These are phyloP conservation scores for Zanthoxylum bungeanum DNA, from an alignment of 345 rosid genomes.

Conservation along the genomic window DNA sequence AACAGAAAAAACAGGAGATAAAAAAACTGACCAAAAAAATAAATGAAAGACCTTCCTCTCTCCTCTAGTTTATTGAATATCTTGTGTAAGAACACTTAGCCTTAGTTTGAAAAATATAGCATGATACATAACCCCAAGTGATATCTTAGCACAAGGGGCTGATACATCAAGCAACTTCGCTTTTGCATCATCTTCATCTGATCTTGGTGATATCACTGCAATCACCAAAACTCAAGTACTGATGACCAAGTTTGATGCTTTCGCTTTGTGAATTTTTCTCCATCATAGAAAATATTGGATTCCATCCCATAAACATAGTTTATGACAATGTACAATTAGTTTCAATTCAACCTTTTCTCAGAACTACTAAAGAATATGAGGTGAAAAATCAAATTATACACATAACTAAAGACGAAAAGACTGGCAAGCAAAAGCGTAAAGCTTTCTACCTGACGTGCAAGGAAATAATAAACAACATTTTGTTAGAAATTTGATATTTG, in stretches of 20 bases:
- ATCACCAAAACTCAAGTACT: slow-evolving; percentile 43
- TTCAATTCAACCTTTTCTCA: neutral
- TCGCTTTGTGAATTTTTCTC: too few species aligned
- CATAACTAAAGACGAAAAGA: neutral
- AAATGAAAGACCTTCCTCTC: slow-evolving; percentile 28
- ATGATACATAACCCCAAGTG: slow-evolving; percentile 44
- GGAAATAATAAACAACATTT: neutral
- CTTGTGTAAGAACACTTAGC: slow-evolving; percentile 2
- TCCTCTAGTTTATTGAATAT: slow-evolving; percentile 3
- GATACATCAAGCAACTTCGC: slow-evolving; percentile 56
- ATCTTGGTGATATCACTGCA: slow-evolving; percentile 43
- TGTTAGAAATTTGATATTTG: neutral
- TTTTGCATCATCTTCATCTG: slow-evolving; percentile 55
- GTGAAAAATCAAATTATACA: neutral
- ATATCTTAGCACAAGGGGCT: slow-evolving; percentile 45
- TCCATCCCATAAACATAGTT: neutral
- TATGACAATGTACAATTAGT: neutral
- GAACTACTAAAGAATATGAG: neutral
- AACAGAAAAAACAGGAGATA: slow-evolving; percentile 28
- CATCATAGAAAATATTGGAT: neutral
- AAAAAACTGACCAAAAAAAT: slow-evolving; percentile 32
- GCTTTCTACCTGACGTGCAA: neutral
- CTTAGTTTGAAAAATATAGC: slow-evolving; percentile 37
- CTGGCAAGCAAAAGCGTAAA: neutral
- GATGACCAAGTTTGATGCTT: slow-evolving; percentile 36